These are phyloP conservation scores for Brasilioporus rufonigricans DNA, from an alignment of 768 basidiomycete genomes.

Conservation along the genomic window DNA sequence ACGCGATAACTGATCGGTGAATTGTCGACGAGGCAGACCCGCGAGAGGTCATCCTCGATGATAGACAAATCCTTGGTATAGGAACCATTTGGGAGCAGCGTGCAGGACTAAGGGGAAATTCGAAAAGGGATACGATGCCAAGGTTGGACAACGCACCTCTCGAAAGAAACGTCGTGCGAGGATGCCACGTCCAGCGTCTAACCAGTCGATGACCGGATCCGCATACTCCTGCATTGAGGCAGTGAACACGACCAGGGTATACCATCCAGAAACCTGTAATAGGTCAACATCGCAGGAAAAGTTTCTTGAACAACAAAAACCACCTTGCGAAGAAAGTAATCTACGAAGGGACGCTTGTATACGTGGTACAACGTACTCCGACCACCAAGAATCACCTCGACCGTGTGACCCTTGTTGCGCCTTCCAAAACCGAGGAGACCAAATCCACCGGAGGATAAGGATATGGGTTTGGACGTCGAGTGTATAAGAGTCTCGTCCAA, in stretches of 20 bases:
- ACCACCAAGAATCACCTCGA: slow-evolving; percentile 89
- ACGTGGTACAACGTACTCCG: slow-evolving; percentile 94
- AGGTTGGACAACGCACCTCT: slow-evolving; percentile 55
- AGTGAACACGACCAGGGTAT: slow-evolving; percentile 97
- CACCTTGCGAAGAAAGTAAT: slow-evolving; percentile 90
- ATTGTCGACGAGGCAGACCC: slow-evolving; percentile 95
- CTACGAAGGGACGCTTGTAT: slow-evolving; percentile 96
- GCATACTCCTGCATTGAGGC: slow-evolving; percentile 99
- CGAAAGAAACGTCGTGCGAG: slow-evolving; percentile 87
- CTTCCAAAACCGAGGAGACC: slow-evolving; percentile 62
- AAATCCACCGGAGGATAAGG: slow-evolving; percentile 45
- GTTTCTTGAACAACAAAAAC: slow-evolving; percentile 16
- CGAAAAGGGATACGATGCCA: neutral
- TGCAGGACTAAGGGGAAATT: slow-evolving; percentile 68
- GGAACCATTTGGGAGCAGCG: slow-evolving; percentile 85
- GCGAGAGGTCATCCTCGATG: slow-evolving; percentile 86
- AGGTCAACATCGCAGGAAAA: slow-evolving; percentile 5
- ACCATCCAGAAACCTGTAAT: slow-evolving; percentile 93
- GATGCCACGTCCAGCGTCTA: slow-evolving; percentile 92
- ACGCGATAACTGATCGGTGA: slow-evolving; percentile 89
- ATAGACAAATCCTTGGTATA: slow-evolving; percentile 92
- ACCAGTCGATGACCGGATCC: slow-evolving; percentile 99
- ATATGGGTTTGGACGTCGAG: slow-evolving; percentile 82
- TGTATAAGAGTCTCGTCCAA: slow-evolving; percentile 98
- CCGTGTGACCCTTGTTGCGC: slow-evolving; percentile 74